Base-by-base conservation (phyloP, 2,329 filamentous ascomycete genomes). In the Epichloe scottii region DNA sequence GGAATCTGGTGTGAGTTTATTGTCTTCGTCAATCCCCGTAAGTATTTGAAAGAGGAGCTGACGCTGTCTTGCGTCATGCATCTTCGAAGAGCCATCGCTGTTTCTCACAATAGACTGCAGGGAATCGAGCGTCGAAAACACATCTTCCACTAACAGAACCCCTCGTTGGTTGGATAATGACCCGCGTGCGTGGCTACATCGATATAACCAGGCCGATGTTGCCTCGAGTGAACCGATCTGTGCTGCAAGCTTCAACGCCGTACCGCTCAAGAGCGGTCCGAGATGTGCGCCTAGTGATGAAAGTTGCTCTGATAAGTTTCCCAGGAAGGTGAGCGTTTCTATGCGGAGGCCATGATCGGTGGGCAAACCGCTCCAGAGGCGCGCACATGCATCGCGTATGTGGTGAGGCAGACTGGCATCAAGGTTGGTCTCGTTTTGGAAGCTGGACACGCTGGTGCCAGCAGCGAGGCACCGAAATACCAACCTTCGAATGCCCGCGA, bases 231-330 rank as follows among this genome's bases (percentile, higher is more conserved):
- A 55, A 43, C 56, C 59, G 17, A 60, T 53, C 33, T 59, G 52
- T 30, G 63, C 63, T 21, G 68, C 66, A 38, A 66, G 52, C 46
- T 52, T 55, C 47, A 69, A 52, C 1, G 59, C 66, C 33, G 64
- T 51, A 15, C 59, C 58, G 41, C 62, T 60, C 8, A 73, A 53
- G 2, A 59, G 44, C 0, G 54, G 42, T 12, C 64, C 59, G 5
- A 69, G 43, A 23, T 56, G 51, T 6, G 56, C 47, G 5, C 53
- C 55, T 19, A 58, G 51, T 7, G 53, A 53, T 3, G 62, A 57
- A 10, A 71, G 57, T 42, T 62, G 64, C 42, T 68, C 59, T 26
- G 61, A 56, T 14, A 75, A 50, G 53, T 73, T 71, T 49, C 72
- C 70, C 23, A 75, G 55, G 47, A 75, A 65, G 1, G 59, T 54